Base-by-base conservation (phyloP, 495 filamentous ascomycete genomes). In the Talaromyces thailandensis region DNA sequence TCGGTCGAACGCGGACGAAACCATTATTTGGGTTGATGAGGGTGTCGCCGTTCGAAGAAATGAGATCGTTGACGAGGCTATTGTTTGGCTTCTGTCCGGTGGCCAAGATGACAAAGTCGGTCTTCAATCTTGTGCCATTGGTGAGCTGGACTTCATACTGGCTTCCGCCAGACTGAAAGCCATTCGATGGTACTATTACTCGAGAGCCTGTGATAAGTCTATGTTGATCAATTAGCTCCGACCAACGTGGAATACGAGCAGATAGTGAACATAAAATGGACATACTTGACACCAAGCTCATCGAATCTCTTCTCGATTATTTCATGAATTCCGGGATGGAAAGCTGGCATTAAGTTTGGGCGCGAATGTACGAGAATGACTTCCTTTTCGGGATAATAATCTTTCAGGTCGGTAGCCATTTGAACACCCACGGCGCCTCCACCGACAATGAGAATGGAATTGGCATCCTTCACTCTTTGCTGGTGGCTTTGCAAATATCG, bases 341-440 rank as follows among this genome's bases (percentile, higher is more conserved):
- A 87, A 5, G 66, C 73, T 5, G 77, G 75, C 77, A 87, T 77
- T 25, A 87, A 67, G 1, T 73, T 68, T 4, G 69, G 66, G 23
- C 85, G 70, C 5, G 84, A 87, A 65, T 87, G 84, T 4, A 88
- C 73, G 23, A 88, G 70, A 0, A 75, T 76, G 24, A 87, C 79
- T 4, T 78, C 70, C 70, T 87, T 87, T 0, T 83, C 80, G 0
- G 81, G 82, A 62, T 82, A 85, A 21, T 73, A 71, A 21, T 76
- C 78, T 71, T 86, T 86, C 50, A 85, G 71, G 65, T 88, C 85
- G 4, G 79, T 77, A 0, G 84, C 83, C 67, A 86, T 70, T 69
- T 88, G 81, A 0, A 87, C 78, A 1, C 85, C 85, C 0, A 85
- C 83, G 4, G 85, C 82, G 1, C 85, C 85, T 1, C 82, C 85